Evolutionary conservation across 768 basidiomycete genomes (phyloP).

Genomic region (Trametes cingulata): DNA sequence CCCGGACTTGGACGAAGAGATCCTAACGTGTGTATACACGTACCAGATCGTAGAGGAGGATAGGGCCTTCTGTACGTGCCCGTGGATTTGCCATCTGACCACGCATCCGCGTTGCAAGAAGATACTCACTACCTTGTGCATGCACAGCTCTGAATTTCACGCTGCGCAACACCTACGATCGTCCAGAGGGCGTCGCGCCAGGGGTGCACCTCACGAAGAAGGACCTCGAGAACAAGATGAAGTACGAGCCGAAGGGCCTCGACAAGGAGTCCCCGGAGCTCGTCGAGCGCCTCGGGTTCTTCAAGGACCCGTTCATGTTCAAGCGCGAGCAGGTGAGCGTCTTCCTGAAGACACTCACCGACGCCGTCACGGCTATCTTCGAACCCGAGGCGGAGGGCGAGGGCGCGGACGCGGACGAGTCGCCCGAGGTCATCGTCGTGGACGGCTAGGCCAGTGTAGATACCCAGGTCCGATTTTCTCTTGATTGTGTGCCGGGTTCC

Average conservation of each 20-base stretch:
- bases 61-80: conserved; percentile 10
- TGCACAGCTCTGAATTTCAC: conserved; percentile 60
- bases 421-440: conserved; percentile 27
- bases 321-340: conserved; percentile 62
- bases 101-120: too few relatives aligned
- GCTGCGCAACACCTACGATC: conserved; percentile 17
- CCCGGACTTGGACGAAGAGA: conserved; percentile 56
- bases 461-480: conserved; percentile 21
- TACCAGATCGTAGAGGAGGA: conserved; percentile 20
- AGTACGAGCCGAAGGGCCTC: conserved; percentile 64
- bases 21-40: conserved; percentile 69
- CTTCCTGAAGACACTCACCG: conserved; percentile 64
- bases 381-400: conserved; percentile 34
- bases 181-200: neutral
- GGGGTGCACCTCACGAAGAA: conserved; percentile 23
- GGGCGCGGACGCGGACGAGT: conserved; percentile 33
- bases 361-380: conserved; percentile 44
- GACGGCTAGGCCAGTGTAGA: conserved; percentile 28
- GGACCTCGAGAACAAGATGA: conserved; percentile 49
- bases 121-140: neutral
- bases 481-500: neutral
- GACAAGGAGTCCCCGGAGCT: conserved; percentile 62
- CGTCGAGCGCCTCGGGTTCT: conserved; percentile 59
- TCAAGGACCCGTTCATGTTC: conserved; percentile 69
- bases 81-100: neutral